phyloP scores from a whole-genome alignment of 2,329 filamentous ascomycete genomes.

The Ophiosphaerella korrae region DNA sequence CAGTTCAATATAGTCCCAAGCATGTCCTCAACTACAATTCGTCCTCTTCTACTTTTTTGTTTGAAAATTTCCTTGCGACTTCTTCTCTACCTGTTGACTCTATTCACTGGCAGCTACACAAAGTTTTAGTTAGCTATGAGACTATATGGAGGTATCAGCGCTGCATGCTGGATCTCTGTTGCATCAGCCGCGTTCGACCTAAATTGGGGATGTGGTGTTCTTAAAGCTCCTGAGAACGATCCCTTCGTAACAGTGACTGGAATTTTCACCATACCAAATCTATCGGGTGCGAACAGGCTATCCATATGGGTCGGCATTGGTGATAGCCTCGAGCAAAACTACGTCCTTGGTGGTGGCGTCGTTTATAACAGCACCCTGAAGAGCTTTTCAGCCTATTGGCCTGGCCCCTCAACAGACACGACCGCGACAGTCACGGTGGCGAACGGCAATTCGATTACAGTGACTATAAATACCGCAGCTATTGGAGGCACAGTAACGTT shows the following conservation, averaged over 20 bases:
- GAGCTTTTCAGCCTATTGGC: constrained; percentile 28
- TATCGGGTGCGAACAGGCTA: constrained; percentile 24
- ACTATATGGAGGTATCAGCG: constrained; percentile 9
- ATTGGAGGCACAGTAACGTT: constrained; percentile 26
- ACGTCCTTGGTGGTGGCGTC: constrained; percentile 30
- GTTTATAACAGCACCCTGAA: constrained; percentile 25
- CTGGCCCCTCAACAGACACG: constrained; percentile 20
- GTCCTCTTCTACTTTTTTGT: not conserved
- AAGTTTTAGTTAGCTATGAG: constrained; percentile 14
- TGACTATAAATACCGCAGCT: constrained; percentile 18
- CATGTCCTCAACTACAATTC: constrained; percentile 5
- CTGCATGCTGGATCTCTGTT: constrained; percentile 12
- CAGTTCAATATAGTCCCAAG: constrained; percentile 15
- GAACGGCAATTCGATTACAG: constrained; percentile 24
- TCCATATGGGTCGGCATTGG: constrained; percentile 35
- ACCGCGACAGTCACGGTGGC: constrained; percentile 22
- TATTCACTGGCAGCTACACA: not conserved
- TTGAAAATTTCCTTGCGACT: too few species aligned
- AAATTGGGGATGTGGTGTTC: constrained; percentile 29
- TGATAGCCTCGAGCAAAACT: constrained; percentile 23
- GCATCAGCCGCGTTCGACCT: constrained; percentile 29
- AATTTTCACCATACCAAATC: constrained; percentile 28
- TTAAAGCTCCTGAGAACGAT: constrained; percentile 31
- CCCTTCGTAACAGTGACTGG: constrained; percentile 28
- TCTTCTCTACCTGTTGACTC: not conserved